Evolutionary conservation across 257 asterid species (phyloP), one percentile per base, ranked within the genome.

Genomic region (Jacaranda mimosifolia): DNA sequence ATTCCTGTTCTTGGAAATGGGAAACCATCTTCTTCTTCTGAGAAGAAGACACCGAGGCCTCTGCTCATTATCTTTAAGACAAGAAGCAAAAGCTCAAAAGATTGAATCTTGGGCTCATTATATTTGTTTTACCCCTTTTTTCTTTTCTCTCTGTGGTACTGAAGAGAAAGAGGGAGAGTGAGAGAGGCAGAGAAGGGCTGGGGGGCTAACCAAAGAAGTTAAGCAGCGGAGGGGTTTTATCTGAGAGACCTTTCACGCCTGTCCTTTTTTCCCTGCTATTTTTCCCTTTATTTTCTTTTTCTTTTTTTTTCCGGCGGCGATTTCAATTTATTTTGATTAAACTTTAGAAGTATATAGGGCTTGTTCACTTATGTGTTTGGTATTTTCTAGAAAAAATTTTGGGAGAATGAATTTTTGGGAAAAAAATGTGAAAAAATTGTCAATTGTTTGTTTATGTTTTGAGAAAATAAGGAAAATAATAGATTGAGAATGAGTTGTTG

Each of bases 221-320:
- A n/a, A 83, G 88, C 79, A 74, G 77, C 46, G 76, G 49, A 73
- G 85, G 82, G 91, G 83, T 94, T 92, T 92, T 92, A 88, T 89
- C 88, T 80, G 89, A 81, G 88, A 83, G 65, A 56, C 86, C 90
- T 88, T 80, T 86, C 96, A 94, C 91, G 95, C 94, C 86, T 81
- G 95, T 87, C 96, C 89, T 85, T 81, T 85, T 85, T 77, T 74
- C 43, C 45, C 1, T n/a, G n/a, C n/a, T n/a, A n/a, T n/a, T n/a
- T 39, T 13, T 39, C 51, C n/a, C 59, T 45, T 19, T 21, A 21
- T 7, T 42, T 77, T 76, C 74, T 38, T 46, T 19, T 17, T 40
- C 63, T 78, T 38, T 49, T 55, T 46, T 17, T 42, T 4, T 63
- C 11, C 32, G 21, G 43, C 3, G 43, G n/a, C n/a, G 6, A 83